phyloP scores from a whole-genome alignment of 305 asterid genomes.

The Fraxinus angustifolia region DNA sequence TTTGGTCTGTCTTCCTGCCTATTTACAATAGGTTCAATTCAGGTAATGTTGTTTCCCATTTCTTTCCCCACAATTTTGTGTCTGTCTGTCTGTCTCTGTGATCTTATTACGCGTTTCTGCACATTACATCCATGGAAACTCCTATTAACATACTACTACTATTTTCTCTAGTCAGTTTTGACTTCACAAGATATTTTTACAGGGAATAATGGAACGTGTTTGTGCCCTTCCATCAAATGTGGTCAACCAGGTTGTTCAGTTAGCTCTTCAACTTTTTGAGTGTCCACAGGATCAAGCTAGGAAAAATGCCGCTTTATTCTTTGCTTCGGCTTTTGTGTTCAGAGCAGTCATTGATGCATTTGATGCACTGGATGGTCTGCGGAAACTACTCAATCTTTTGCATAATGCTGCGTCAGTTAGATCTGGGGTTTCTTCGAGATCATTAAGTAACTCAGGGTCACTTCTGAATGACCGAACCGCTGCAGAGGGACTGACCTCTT shows the following conservation, averaged over 20 bases:
- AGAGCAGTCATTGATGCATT: constrained; percentile 89
- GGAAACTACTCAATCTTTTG: constrained; percentile 70
- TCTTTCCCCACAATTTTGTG: constrained; percentile 7
- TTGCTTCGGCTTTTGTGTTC: constrained; percentile 90
- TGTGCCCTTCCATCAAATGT: constrained; percentile 85
- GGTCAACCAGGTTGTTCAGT: constrained; percentile 76
- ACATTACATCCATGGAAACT: not conserved
- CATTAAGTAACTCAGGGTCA: constrained; percentile 58
- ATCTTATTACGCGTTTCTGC: not conserved
- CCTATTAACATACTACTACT: not conserved
- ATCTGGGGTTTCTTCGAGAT: constrained; percentile 77
- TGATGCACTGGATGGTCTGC: constrained; percentile 89
- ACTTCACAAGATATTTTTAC: constrained; percentile 25
- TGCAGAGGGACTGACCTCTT: constrained; percentile 81
- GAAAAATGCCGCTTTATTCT: constrained; percentile 87
- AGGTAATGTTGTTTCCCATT: constrained; percentile 43
- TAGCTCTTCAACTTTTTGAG: constrained; percentile 88
- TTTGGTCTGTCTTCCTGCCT: constrained; percentile 93
- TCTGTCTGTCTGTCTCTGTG: constrained; percentile 16
- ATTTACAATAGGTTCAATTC: constrained; percentile 86
- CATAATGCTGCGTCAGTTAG: constrained; percentile 92
- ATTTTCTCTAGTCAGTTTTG: constrained; percentile 17
- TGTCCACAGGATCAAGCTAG: constrained; percentile 83
- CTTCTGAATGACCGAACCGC: constrained; percentile 80
- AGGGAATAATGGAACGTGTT: constrained; percentile 99